A percentile compares a stretch with the other conserved stretches of the same genome.
These are phyloP conservation scores for Ramalina intermedia DNA, from an alignment of 495 filamentous ascomycete species.

Conservation along the genomic window DNA sequence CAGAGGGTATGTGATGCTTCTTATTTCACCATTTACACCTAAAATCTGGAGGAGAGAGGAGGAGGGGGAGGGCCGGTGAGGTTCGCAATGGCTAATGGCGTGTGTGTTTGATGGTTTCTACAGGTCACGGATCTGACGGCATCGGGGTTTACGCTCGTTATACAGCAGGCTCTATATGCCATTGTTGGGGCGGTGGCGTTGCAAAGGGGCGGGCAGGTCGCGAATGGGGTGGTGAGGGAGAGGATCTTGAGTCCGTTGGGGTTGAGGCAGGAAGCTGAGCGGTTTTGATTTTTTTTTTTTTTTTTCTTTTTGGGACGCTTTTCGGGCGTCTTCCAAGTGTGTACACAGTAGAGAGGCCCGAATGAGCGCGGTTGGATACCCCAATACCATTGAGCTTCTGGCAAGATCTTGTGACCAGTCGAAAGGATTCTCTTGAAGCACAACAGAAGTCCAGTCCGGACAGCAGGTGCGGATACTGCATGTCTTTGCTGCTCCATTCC, in stretches of 20 bases:
- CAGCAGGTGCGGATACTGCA: too few relatives aligned
- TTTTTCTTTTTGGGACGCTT: too few relatives aligned
- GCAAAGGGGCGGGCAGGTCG: constrained; percentile 67
- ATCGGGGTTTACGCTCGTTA: constrained; percentile 59
- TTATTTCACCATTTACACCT: too few relatives aligned
- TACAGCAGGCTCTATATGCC: constrained; percentile 65
- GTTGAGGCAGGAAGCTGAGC: constrained; percentile 15
- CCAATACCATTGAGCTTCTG: too few relatives aligned
- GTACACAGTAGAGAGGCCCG: neutral
- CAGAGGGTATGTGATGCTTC: constrained; percentile 42
- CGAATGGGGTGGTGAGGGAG: constrained; percentile 59
- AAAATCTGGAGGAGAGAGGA: too few relatives aligned
- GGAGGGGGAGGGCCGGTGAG: too few relatives aligned
- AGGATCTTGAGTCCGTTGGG: constrained; percentile 51
- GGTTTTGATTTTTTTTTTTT: neutral
- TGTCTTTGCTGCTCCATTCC: neutral
- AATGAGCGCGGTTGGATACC: neutral
- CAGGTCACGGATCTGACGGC: constrained; percentile 54
- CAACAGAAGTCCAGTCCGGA: too few relatives aligned
- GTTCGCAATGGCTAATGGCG: too few relatives aligned
- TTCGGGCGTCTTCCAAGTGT: neutral
- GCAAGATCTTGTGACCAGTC: neutral
- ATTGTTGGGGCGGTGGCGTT: constrained; percentile 78
- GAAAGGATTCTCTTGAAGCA: neutral
- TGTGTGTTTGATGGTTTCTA: neutral